A percentile compares a stretch with the other conserved stretches of the same genome.
phyloP scores from a whole-genome alignment of 1,284 basidiomycete genomes.

The Heliocybe sulcata region DNA sequence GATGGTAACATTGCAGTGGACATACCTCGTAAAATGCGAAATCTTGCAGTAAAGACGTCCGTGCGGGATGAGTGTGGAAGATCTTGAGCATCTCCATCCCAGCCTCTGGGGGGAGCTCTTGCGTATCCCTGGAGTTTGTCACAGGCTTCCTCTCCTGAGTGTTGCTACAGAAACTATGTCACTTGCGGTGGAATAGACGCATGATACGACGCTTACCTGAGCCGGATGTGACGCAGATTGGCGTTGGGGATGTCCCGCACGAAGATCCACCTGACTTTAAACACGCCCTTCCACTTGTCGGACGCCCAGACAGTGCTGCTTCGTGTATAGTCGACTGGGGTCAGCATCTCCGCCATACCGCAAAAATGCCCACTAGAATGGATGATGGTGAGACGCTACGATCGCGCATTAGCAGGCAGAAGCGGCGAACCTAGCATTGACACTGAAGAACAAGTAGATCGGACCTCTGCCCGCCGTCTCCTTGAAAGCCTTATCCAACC shows the following conservation, averaged over 20 bases:
- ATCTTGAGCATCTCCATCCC: slow-evolving; percentile 93
- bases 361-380: slow-evolving; percentile 82
- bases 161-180: slow-evolving; percentile 51
- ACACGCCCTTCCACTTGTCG: slow-evolving; percentile 97
- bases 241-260: slow-evolving; percentile 91
- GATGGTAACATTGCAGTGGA: slow-evolving; percentile 1
- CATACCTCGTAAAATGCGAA: slow-evolving; percentile 89
- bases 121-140: slow-evolving; percentile 88
- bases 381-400: neutral
- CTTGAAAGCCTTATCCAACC: slow-evolving; percentile 92
- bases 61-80: slow-evolving; percentile 85
- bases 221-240: slow-evolving; percentile 75
- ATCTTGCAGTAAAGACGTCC: slow-evolving; percentile 89
- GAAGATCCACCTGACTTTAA: slow-evolving; percentile 93
- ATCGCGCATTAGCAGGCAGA: neutral
- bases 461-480: slow-evolving; percentile 82
- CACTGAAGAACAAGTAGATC: slow-evolving; percentile 95
- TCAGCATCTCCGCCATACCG: slow-evolving; percentile 95
- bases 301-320: slow-evolving; percentile 95
- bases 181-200: slow-evolving; percentile 11
- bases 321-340: slow-evolving; percentile 79
- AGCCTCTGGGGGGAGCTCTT: slow-evolving; percentile 89
- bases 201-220: slow-evolving; percentile 45
- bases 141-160: slow-evolving; percentile 96
- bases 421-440: slow-evolving; percentile 70